Base-by-base conservation (phyloP, 805 yeast genomes). In the Jamesozyma spencerorum region DNA sequence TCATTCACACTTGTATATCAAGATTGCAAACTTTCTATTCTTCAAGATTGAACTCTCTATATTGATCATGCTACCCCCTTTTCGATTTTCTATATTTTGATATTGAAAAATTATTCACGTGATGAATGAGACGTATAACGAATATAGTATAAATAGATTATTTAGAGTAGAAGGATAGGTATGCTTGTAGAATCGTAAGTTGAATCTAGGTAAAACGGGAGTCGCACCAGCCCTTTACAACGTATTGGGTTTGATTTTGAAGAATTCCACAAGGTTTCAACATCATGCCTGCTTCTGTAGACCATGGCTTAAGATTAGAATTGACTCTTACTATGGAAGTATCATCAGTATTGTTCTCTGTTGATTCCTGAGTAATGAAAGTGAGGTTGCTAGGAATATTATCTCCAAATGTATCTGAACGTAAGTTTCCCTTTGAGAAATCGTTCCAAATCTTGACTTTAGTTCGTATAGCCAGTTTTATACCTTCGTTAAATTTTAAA, bases 181-280 rank as follows among this genome's bases (percentile, higher is more conserved):
- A n/a, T n/a, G n/a, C n/a, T n/a, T n/a, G n/a, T n/a, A n/a, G n/a
- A n/a, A n/a, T n/a, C n/a, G n/a, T n/a, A n/a, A n/a, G n/a, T n/a
- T n/a, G n/a, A n/a, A n/a, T n/a, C 26, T 34, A 31, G 27, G 22
- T 6, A 38, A 58, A 58, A 10, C 64, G 42, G 29, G 41, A 40
- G 36, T 60, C 63, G 33, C 60, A 56, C 63, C 63, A 60, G 10
- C 64, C 64, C 31, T 60, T 57, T 3, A 60, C 61, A 29, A 60
- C 61, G 45, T 60, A 60, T 36, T 60, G 64, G 3, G 47, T 43
- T 3, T 57, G 55, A 12, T 51, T 42, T 15, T 40, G 39, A 15
- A 60, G 37, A 26, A 44, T 47, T 2, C 64, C 64, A 36, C 60
- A 57, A 2, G 64, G 64, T 28, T 50, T 49, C 18, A 59, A 44